Percentiles rank a stretch among this genome's conserved stretches.
phyloP scores from a whole-genome alignment of 2,329 filamentous ascomycete species.

The Fusarium poae region DNA sequence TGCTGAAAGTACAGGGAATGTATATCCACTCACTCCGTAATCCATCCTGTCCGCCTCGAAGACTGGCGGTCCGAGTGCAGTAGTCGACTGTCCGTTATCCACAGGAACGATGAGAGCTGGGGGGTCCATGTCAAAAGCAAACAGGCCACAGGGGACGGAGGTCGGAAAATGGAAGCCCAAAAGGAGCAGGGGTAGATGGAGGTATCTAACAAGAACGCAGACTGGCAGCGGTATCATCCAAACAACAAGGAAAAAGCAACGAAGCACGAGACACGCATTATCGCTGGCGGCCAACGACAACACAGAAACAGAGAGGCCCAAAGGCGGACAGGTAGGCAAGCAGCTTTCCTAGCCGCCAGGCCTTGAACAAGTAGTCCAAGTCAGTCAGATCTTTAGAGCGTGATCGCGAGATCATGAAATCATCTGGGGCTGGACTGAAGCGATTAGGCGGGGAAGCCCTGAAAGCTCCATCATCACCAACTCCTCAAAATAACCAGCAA shows the following conservation, averaged over 20 bases:
- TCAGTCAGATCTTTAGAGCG: conserved; percentile 32
- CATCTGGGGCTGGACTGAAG: conserved; percentile 26
- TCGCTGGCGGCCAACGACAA: conserved; percentile 20
- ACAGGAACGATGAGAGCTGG: conserved; percentile 31
- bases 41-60: conserved; percentile 41
- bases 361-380: conserved; percentile 25
- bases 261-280: conserved; percentile 29
- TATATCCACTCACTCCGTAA: conserved; percentile 42
- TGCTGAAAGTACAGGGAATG: conserved; percentile 36
- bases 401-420: conserved; percentile 40
- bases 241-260: conserved; percentile 28
- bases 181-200: conserved; percentile 17
- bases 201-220: conserved; percentile 28
- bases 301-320: conserved; percentile 18
- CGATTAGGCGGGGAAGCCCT: conserved; percentile 36
- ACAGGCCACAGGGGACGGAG: conserved; percentile 23
- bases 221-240: conserved; percentile 15
- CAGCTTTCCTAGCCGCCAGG: conserved; percentile 13
- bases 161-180: conserved; percentile 32
- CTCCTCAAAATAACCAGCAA: conserved; percentile 1
- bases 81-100: conserved; percentile 33
- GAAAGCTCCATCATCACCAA: conserved; percentile 33
- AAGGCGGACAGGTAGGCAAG: conserved; percentile 11
- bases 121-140: conserved; percentile 33
- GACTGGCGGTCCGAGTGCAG: conserved; percentile 38